These are phyloP conservation scores for Termitomyces eurrhizus DNA, from an alignment of 768 basidiomycete genomes.

Conservation along the genomic window DNA sequence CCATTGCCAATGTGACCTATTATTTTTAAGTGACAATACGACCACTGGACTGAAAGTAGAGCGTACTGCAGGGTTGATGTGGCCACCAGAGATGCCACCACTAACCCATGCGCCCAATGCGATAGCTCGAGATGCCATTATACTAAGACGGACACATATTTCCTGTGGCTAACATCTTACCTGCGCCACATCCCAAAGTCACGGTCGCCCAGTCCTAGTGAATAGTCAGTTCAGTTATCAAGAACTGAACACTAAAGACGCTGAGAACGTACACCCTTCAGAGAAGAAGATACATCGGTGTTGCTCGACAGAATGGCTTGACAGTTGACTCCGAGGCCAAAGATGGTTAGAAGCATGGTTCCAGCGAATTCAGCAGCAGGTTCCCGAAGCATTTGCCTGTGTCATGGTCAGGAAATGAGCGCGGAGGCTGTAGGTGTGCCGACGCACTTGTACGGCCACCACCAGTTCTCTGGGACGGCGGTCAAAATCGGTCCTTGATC, in stretches of 20 bases:
- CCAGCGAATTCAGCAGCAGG: slow-evolving; percentile 53
- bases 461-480: slow-evolving; percentile 12
- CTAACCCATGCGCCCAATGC: slow-evolving; percentile 46
- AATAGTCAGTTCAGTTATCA: neutral
- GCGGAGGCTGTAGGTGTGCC: neutral
- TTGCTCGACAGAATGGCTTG: slow-evolving; percentile 45
- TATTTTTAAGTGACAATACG: slow-evolving; percentile 1
- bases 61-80: slow-evolving; percentile 35
- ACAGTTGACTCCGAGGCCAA: slow-evolving; percentile 46
- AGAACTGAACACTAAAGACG: no score
- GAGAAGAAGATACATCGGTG: slow-evolving; percentile 32
- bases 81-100: slow-evolving; percentile 47
- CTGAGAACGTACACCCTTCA: slow-evolving; percentile 40
- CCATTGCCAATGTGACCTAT: slow-evolving; percentile 60
- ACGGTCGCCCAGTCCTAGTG: slow-evolving; percentile 37
- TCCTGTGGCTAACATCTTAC: slow-evolving; percentile 13
- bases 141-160: neutral
- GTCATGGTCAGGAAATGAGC: neutral
- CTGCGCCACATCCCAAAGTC: slow-evolving; percentile 42
- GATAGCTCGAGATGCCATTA: slow-evolving; percentile 24
- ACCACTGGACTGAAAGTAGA: neutral
- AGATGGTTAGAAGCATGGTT: slow-evolving; percentile 47
- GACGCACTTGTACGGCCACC: slow-evolving; percentile 26
- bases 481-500: neutral
- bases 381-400: slow-evolving; percentile 28